These are phyloP conservation scores for Cladosporium sp. DNA, from an alignment of 2,329 filamentous ascomycete genomes.

Conservation along the genomic window DNA sequence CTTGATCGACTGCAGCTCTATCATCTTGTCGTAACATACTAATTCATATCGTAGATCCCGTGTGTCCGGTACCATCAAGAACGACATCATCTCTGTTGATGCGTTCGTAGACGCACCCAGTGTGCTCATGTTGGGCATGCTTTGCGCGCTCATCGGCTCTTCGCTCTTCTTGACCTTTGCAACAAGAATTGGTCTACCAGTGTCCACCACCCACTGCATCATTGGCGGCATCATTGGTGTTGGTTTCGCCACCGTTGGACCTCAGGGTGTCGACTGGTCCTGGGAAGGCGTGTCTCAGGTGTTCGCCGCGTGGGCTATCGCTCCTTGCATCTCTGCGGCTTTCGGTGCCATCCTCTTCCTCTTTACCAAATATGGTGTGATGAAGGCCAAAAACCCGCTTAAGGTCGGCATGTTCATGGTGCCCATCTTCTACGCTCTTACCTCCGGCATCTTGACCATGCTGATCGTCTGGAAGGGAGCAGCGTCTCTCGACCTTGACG, in stretches of 20 bases:
- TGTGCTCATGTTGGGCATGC: constrained; percentile 52
- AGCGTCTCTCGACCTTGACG: constrained; percentile 45
- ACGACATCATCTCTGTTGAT: constrained; percentile 43
- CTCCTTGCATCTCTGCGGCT: constrained; percentile 51
- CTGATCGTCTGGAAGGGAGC: constrained; percentile 40
- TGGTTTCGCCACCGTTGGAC: constrained; percentile 50
- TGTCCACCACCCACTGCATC: constrained; percentile 53
- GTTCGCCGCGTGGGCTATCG: constrained; percentile 61
- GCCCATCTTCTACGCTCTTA: constrained; percentile 56
- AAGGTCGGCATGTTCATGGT: constrained; percentile 50
- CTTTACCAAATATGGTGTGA: constrained; percentile 54
- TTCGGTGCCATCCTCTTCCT: constrained; percentile 55
- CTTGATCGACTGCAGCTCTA: constrained; percentile 24
- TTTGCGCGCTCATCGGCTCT: constrained; percentile 50
- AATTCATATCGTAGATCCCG: constrained; percentile 26
- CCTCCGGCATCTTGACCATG: constrained; percentile 50
- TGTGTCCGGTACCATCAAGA: constrained; percentile 46
- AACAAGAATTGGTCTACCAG: constrained; percentile 49
- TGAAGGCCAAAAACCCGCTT: constrained; percentile 51
- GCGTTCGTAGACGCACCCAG: constrained; percentile 43
- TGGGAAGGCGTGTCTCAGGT: constrained; percentile 56
- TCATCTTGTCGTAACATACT: neutral
- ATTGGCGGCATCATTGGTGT: constrained; percentile 36
- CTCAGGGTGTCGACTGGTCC: constrained; percentile 53
- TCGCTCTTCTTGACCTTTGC: constrained; percentile 52